These are phyloP conservation scores for Fusarium siculi DNA, from an alignment of 2,329 filamentous ascomycete species.

Conservation along the genomic window DNA sequence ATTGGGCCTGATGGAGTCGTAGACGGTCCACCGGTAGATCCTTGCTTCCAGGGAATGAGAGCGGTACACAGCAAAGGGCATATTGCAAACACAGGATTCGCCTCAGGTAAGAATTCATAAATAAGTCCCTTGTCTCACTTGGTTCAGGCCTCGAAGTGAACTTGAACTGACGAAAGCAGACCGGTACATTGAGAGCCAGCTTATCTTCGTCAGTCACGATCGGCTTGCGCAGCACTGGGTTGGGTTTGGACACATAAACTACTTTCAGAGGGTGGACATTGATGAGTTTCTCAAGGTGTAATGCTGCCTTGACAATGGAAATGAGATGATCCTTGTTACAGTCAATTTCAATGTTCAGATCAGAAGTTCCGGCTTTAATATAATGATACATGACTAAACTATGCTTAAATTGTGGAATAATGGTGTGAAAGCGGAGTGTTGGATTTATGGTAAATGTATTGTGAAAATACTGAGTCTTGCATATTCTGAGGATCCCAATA, in stretches of 20 bases:
- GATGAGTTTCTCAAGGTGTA: constrained; percentile 57
- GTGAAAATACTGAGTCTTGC: no score
- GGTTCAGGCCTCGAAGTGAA: fast-evolving
- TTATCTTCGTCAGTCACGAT: constrained; percentile 83
- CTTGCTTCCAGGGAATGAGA: constrained; percentile 77
- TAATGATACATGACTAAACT: not conserved
- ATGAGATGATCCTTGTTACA: not conserved
- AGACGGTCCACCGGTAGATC: constrained; percentile 67
- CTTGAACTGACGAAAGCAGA: constrained; percentile 58
- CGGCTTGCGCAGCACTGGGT: constrained; percentile 86
- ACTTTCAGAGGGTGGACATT: constrained; percentile 69
- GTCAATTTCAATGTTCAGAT: fast-evolving
- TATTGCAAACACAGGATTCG: constrained; percentile 78
- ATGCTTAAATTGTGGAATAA: not conserved
- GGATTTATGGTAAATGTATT: not conserved
- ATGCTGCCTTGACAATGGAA: not conserved
- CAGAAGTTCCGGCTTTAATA: not conserved
- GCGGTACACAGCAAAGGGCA: constrained; percentile 81
- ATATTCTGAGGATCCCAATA: fast-evolving
- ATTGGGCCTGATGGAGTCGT: constrained; percentile 75
- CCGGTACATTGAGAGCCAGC: constrained; percentile 76
- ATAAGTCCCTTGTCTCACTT: fast-evolving
- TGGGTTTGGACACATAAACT: constrained; percentile 68
- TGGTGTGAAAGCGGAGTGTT: no score
- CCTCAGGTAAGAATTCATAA: constrained; percentile 64